phyloP scores from a whole-genome alignment of 176 grass and related monocot species.

The Triticum dicoccoides region DNA sequence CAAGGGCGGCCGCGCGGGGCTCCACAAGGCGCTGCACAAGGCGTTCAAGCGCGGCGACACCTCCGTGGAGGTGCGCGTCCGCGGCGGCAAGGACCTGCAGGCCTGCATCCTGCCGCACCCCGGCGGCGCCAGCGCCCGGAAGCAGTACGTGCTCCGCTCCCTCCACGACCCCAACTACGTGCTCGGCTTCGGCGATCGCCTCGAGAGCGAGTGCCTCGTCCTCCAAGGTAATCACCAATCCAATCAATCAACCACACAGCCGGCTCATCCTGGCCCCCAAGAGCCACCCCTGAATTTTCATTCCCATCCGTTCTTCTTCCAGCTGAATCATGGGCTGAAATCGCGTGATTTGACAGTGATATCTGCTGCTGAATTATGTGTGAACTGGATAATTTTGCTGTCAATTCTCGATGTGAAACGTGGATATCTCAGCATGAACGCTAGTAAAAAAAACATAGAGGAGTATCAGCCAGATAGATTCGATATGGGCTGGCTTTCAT shows the following conservation, averaged over 20 bases:
- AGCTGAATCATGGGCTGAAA: background rate
- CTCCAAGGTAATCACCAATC: constrained; percentile 31
- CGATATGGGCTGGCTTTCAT: background rate
- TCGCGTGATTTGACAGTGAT: background rate
- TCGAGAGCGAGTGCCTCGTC: constrained; percentile 60
- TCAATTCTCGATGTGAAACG: background rate
- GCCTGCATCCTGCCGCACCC: constrained; percentile 68
- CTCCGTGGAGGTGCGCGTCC: constrained; percentile 68
- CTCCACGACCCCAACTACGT: constrained; percentile 75
- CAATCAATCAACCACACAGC: background rate
- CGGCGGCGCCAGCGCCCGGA: constrained; percentile 18
- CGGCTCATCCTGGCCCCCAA: background rate
- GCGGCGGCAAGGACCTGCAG: constrained; percentile 46
- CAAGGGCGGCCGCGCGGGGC: constrained; percentile 59
- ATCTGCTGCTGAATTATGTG: background rate
- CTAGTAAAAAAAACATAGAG: background rate
- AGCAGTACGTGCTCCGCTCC: constrained; percentile 68
- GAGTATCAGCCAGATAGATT: constrained; percentile 10
- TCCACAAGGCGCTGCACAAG: constrained; percentile 66
- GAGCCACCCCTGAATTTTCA: background rate
- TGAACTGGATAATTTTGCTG: background rate
- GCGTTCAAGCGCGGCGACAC: constrained; percentile 88
- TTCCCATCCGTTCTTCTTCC: background rate
- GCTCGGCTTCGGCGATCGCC: constrained; percentile 60
- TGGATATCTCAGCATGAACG: background rate